Evolutionary conservation across 192 early-diverging fungal genomes (phyloP).

Genomic region (Chytriomyces sp.): DNA sequence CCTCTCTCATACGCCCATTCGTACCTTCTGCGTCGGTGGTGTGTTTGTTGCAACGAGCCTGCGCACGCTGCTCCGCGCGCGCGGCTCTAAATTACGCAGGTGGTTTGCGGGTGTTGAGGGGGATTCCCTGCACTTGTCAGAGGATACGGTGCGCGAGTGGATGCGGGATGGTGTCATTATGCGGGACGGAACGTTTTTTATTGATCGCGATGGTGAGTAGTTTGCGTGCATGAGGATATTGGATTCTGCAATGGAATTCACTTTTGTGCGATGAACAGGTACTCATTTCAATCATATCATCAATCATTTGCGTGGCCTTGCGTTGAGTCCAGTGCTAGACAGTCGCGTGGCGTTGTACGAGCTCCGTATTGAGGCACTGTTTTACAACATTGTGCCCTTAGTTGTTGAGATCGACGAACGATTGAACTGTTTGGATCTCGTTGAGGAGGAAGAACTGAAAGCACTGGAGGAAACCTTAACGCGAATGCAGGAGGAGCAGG

Average conservation of each 20-base stretch:
- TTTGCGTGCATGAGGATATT: neutral
- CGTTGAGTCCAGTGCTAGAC: conserved; percentile 20
- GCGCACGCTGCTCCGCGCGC: conserved; percentile 35
- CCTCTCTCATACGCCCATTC: conserved; percentile 13
- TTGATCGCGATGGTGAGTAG: conserved; percentile 48
- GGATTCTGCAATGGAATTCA: neutral
- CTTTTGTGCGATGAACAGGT: conserved; percentile 34
- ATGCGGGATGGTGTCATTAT: conserved; percentile 30
- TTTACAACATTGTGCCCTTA: conserved; percentile 31
- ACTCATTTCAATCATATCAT: conserved; percentile 52
- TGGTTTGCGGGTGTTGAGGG: conserved; percentile 27
- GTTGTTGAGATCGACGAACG: conserved; percentile 38
- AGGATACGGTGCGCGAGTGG: conserved; percentile 30
- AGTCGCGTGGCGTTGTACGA: neutral
- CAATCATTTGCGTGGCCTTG: conserved; percentile 50
- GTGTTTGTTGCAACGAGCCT: conserved; percentile 38
- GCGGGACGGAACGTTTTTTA: conserved; percentile 39
- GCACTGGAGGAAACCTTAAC: conserved; percentile 4
- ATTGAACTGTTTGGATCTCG: conserved; percentile 21
- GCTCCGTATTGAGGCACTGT: conserved; percentile 28
- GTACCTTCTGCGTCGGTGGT: conserved; percentile 40
- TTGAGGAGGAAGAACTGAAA: conserved; percentile 28
- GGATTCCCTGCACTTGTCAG: conserved; percentile 7
- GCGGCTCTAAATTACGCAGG: conserved; percentile 20
- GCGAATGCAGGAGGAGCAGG: neutral